Evolutionary conservation across 352 stramenopile species (phyloP).

Genomic region (Plasmopara halstedii): DNA sequence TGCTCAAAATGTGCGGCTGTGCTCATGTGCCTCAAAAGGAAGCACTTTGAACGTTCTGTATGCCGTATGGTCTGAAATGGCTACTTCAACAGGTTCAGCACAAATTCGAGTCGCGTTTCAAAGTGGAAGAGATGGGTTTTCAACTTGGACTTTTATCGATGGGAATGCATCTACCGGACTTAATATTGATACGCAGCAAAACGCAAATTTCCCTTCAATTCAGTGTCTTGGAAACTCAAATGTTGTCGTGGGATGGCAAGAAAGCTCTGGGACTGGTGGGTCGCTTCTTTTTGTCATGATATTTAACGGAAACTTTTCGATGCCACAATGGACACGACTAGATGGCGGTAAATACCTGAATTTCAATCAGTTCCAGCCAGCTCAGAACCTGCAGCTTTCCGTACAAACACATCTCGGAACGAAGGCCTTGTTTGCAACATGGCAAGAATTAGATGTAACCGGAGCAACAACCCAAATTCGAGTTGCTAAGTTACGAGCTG

Average conservation of each 20-base stretch:
- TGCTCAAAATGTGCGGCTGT: constrained; percentile 30
- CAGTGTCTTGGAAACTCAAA: constrained; percentile 25
- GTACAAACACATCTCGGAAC: constrained; percentile 7
- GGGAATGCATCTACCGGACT: constrained; percentile 34
- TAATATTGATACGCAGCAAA: constrained; percentile 28
- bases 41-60: constrained; percentile 25
- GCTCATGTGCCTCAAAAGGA: constrained; percentile 25
- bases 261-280: constrained; percentile 11
- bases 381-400: constrained; percentile 35
- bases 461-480: constrained; percentile 33
- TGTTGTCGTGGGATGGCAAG: constrained; percentile 51
- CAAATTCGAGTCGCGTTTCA: constrained; percentile 51
- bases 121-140: constrained; percentile 27
- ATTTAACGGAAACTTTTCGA: constrained; percentile 34
- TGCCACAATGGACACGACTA: constrained; percentile 29
- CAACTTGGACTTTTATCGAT: constrained; percentile 47
- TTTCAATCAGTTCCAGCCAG: constrained; percentile 29
- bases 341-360: constrained; percentile 35
- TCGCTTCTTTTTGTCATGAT: constrained; percentile 28
- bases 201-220: constrained; percentile 25
- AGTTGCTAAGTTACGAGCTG: constrained; percentile 20
- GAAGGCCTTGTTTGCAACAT: constrained; percentile 37
- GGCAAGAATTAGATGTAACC: constrained; percentile 35
- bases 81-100: constrained; percentile 13
- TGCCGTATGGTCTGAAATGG: constrained; percentile 44